These are phyloP conservation scores for Xylaria telfairii DNA, from an alignment of 495 filamentous ascomycete genomes.

Conservation along the genomic window DNA sequence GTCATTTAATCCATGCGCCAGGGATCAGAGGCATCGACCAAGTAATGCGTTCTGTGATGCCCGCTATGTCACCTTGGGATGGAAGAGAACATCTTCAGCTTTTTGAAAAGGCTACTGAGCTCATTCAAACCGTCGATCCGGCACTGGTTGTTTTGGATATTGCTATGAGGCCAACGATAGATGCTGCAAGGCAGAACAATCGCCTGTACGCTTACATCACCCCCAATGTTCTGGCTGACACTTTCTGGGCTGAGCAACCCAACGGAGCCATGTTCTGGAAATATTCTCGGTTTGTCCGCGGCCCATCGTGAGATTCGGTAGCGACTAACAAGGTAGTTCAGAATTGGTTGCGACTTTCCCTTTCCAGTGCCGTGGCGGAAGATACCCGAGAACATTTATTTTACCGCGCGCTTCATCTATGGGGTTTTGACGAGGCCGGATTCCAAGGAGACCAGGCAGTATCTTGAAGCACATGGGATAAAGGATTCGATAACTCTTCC, in stretches of 20 bases:
- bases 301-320: neutral
- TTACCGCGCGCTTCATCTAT: conserved; percentile 30
- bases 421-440: conserved; percentile 10
- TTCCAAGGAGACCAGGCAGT: neutral
- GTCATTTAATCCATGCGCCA: conserved; percentile 9
- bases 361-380: conserved; percentile 36
- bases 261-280: conserved; percentile 40
- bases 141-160: conserved; percentile 52
- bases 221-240: conserved; percentile 47
- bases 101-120: conserved; percentile 16
- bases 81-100: conserved; percentile 16
- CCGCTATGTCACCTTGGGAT: conserved; percentile 24
- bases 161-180: conserved; percentile 52
- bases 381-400: conserved; percentile 51
- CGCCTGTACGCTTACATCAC: conserved; percentile 42
- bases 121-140: conserved; percentile 46
- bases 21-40: conserved; percentile 10
- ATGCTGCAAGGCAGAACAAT: conserved; percentile 45
- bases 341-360: conserved; percentile 23
- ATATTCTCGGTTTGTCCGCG: conserved; percentile 32
- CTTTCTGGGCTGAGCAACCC: conserved; percentile 48
- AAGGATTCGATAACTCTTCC: neutral
- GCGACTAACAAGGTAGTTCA: conserved; percentile 14
- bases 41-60: neutral
- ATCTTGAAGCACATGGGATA: conserved; percentile 22